These are phyloP conservation scores for Pleoardoris graminearum DNA, from an alignment of 2,329 filamentous ascomycete genomes.

Conservation along the genomic window DNA sequence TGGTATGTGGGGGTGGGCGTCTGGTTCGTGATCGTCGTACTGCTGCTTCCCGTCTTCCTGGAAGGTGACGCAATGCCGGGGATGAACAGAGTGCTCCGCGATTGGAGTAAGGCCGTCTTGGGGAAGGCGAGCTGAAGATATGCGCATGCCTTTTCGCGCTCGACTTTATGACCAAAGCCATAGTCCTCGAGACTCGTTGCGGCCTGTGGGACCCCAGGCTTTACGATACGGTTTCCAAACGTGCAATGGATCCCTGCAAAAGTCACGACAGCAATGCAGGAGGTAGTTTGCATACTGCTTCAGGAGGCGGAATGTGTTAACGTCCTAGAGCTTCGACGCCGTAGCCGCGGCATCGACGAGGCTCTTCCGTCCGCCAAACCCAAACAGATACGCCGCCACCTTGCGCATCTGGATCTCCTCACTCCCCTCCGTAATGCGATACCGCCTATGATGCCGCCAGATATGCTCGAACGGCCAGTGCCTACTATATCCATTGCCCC, in stretches of 20 bases:
- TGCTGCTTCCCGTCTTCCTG: constrained; percentile 31
- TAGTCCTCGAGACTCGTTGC: too few relatives aligned
- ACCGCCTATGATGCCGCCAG: constrained; percentile 65
- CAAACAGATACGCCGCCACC: constrained; percentile 63
- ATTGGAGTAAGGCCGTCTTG: not conserved
- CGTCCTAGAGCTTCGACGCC: constrained; percentile 38
- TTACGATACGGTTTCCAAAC: too few relatives aligned
- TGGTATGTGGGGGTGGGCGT: constrained; percentile 21
- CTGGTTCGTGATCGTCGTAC: constrained; percentile 32
- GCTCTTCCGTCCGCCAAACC: constrained; percentile 54
- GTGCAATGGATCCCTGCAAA: too few relatives aligned
- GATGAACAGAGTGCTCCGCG: constrained; percentile 26
- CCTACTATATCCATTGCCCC: constrained; percentile 62
- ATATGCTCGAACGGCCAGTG: constrained; percentile 67
- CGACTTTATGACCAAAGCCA: too few relatives aligned
- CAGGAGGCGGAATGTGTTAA: too few relatives aligned
- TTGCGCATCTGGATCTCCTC: constrained; percentile 71
- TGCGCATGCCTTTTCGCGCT: too few relatives aligned
- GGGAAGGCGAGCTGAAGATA: not conserved
- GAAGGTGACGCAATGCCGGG: constrained; percentile 36
- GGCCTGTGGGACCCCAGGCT: too few relatives aligned
- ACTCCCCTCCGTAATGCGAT: constrained; percentile 66
- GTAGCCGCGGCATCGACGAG: constrained; percentile 36
- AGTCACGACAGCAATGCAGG: too few relatives aligned
- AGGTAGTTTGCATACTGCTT: too few relatives aligned